Conservation (phyloP, 176 grass and related monocot genomes). For the Ampelocalamus luodianensis region DNA sequence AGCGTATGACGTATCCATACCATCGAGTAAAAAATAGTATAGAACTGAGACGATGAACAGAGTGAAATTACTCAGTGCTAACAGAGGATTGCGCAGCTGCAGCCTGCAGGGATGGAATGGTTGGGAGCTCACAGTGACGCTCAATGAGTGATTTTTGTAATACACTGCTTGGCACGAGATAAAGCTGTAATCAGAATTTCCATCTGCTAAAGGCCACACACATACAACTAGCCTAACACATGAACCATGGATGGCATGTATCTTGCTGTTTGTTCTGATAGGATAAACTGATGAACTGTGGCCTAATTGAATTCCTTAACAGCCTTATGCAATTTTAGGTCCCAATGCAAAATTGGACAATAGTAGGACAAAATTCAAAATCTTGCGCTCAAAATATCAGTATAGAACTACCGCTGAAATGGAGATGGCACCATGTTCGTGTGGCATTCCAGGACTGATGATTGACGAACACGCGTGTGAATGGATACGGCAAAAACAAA, state of each 20-base stretch:
- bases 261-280: too few species aligned
- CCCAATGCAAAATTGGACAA: not conserved
- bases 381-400: not conserved
- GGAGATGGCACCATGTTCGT: not conserved
- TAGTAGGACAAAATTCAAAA: not conserved
- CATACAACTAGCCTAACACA: not conserved
- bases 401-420: not conserved
- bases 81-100: too few species aligned
- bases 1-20: not conserved
- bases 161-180: not conserved
- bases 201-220: not conserved
- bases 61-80: too few species aligned
- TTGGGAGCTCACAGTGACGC: too few species aligned
- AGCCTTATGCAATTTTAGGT: not conserved
- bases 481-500: too few species aligned
- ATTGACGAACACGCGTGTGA: too few species aligned
- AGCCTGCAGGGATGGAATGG: too few species aligned
- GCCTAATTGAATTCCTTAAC: not conserved
- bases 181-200: not conserved
- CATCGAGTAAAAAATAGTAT: not conserved
- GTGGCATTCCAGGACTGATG: too few species aligned
- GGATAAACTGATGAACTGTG: not conserved
- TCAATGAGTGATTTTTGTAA: too few species aligned
- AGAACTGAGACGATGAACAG: not conserved
- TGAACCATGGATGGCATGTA: not conserved